phyloP scores from a whole-genome alignment of 2,329 filamentous ascomycete species.

The Colletotrichum destructivum region DNA sequence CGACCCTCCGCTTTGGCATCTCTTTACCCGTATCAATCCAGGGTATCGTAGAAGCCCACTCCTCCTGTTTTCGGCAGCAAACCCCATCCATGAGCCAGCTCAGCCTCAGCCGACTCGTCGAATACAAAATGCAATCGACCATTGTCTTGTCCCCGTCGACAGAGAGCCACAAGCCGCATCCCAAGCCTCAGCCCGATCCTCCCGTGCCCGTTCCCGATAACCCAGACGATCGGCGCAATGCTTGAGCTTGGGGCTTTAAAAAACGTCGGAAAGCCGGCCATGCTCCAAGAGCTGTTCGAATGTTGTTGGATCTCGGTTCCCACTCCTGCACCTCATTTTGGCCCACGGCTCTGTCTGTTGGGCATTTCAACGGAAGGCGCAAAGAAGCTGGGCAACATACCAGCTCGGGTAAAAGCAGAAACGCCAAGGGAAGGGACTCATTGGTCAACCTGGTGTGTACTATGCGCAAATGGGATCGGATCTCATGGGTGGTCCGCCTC shows the following conservation, averaged over 20 bases:
- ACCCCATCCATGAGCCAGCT: background rate
- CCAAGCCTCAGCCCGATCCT: conserved; percentile 51
- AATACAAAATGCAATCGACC: background rate
- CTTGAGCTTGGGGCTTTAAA: background rate
- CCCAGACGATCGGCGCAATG: conserved; percentile 43
- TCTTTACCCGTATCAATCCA: background rate
- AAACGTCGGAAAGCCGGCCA: background rate
- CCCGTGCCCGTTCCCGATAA: conserved; percentile 49
- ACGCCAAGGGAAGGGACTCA: background rate
- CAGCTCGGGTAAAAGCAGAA: background rate
- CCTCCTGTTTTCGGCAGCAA: too few relatives aligned
- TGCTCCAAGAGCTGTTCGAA: background rate
- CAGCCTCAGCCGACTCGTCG: conserved; percentile 1
- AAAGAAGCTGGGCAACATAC: background rate
- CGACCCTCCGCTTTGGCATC: background rate
- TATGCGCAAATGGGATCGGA: background rate
- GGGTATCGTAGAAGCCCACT: background rate
- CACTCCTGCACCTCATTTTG: background rate
- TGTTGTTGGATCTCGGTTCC: background rate
- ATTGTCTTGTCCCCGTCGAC: conserved; percentile 12
- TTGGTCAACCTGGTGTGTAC: background rate
- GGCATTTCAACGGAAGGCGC: too few relatives aligned
- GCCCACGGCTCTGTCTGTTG: background rate
- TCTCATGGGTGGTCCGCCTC: background rate
- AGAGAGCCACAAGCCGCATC: conserved; percentile 47